These are phyloP conservation scores for Fusarium sp. DNA, from an alignment of 2,329 filamentous ascomycete species.

Conservation along the genomic window DNA sequence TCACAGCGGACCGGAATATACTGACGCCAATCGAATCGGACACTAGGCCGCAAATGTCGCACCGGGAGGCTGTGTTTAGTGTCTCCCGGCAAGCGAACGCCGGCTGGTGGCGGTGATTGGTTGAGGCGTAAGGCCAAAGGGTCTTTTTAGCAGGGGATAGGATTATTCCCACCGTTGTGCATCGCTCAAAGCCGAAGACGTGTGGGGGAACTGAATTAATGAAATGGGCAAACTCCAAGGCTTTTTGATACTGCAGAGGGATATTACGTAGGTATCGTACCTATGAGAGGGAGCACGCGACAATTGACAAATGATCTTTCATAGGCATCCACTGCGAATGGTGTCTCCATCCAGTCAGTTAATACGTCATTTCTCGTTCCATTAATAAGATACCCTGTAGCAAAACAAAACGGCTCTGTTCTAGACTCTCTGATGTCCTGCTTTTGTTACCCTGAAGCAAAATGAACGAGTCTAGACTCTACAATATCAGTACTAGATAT, in stretches of 20 bases:
- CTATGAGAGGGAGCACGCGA: not conserved
- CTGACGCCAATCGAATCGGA: conserved; percentile 1
- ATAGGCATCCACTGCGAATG: not conserved
- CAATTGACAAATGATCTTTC: not conserved
- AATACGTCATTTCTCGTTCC: not conserved
- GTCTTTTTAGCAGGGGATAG: not conserved
- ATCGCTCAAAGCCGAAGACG: conserved; percentile 27
- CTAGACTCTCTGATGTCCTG: no score
- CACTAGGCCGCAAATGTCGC: conserved; percentile 11
- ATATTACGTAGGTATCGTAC: not conserved
- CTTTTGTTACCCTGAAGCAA: not conserved
- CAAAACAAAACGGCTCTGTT: no score
- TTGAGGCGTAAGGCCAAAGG: conserved; percentile 1
- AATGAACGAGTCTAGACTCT: not conserved
- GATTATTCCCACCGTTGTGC: conserved; percentile 1
- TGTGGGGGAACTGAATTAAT: not conserved
- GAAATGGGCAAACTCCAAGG: conserved; percentile 31
- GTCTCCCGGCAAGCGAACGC: not conserved
- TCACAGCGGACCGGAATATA: conserved; percentile 21
- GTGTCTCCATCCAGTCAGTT: not conserved
- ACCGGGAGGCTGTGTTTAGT: conserved; percentile 28
- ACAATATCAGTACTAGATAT: not conserved
- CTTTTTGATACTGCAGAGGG: conserved; percentile 5
- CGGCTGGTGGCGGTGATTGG: conserved; percentile 9
- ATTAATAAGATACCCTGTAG: no score